phyloP scores from a whole-genome alignment of 768 basidiomycete genomes.

The Mycena sanguinolenta region DNA sequence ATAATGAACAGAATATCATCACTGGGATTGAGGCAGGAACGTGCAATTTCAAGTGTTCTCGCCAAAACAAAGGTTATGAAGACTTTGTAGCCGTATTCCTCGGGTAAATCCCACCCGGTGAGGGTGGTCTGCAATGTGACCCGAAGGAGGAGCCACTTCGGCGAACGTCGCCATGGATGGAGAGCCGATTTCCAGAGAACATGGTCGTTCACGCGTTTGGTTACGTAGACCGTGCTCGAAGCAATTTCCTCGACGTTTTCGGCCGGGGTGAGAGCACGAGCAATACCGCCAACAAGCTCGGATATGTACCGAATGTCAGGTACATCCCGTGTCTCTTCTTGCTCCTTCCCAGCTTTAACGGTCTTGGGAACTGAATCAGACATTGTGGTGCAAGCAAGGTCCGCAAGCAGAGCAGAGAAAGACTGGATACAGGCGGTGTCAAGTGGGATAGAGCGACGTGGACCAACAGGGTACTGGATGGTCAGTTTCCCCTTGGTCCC shows the following conservation, averaged over 20 bases:
- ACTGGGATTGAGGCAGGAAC: neutral
- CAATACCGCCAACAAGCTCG: constrained; percentile 61
- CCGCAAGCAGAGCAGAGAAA: constrained; percentile 53
- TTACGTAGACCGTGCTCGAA: constrained; percentile 1
- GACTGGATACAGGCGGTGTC: constrained; percentile 49
- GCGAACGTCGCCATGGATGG: constrained; percentile 64
- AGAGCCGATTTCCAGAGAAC: constrained; percentile 55
- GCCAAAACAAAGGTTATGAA: constrained; percentile 61
- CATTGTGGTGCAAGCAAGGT: constrained; percentile 51
- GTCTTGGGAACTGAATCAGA: constrained; percentile 51
- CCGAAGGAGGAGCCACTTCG: constrained; percentile 64
- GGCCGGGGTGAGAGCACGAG: constrained; percentile 47
- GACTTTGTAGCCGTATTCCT: constrained; percentile 54
- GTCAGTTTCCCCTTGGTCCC: constrained; percentile 56
- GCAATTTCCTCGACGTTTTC: constrained; percentile 40
- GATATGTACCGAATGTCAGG: constrained; percentile 63
- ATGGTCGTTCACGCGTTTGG: constrained; percentile 62
- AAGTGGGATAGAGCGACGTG: constrained; percentile 44
- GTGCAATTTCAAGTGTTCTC: constrained; percentile 41
- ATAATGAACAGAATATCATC: constrained; percentile 53
- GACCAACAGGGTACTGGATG: constrained; percentile 61
- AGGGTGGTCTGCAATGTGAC: constrained; percentile 59
- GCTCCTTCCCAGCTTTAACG: constrained; percentile 51
- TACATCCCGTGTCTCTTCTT: constrained; percentile 56
- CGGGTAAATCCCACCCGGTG: constrained; percentile 17